Conservation (phyloP, 257 asterid species). For the Penstemon newberryi region DNA sequence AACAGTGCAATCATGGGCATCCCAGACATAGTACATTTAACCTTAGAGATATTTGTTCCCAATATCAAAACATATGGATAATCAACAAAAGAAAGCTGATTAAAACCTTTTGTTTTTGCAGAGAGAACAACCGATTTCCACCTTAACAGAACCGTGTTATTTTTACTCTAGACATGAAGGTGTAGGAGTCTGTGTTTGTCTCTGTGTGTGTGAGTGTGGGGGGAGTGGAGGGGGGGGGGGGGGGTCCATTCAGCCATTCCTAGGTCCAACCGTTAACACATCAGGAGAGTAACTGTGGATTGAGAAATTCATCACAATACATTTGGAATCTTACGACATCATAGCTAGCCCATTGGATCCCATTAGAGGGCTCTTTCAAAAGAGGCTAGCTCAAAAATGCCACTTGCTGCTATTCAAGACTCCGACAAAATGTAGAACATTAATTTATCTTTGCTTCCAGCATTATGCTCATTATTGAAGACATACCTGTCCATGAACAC, state of each 20-base stretch:
- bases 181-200: no score
- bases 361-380: no score
- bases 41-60: neutral
- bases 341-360: neutral
- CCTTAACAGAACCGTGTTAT: neutral
- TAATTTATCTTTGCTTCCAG: slow-evolving; percentile 1
- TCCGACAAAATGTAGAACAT: neutral
- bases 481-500: slow-evolving; percentile 88
- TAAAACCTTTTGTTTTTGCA: neutral
- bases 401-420: slow-evolving; percentile 17
- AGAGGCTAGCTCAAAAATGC: slow-evolving; percentile 5
- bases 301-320: neutral
- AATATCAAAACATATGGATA: neutral
- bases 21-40: neutral
- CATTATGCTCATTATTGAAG: slow-evolving; percentile 1
- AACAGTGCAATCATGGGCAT: neutral
- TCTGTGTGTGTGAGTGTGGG: no score
- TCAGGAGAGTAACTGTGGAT: neutral
- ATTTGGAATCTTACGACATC: neutral
- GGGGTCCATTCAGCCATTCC: no score
- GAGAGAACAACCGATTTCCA: neutral
- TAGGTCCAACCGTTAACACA: no score
- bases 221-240: no score
- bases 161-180: no score
- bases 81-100: neutral